Evolutionary conservation across 2,329 filamentous ascomycete genomes (phyloP).

Genomic region (Colletotrichum somersetense): DNA sequence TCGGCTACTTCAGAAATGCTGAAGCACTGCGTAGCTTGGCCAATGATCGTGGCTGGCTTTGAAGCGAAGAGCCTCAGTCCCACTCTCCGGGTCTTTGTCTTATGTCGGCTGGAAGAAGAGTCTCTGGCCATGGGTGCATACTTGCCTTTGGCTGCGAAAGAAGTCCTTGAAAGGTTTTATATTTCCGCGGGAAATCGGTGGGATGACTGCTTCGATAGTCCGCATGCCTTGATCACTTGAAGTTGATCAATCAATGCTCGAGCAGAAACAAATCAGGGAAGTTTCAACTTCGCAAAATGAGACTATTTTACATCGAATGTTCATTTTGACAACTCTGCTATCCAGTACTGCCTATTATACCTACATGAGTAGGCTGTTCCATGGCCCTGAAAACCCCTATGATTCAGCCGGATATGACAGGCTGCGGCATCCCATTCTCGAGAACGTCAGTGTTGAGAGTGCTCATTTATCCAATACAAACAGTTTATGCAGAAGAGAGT

Average conservation of each 20-base stretch:
- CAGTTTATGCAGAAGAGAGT: no score
- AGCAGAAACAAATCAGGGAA: neutral
- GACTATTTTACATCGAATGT: no score
- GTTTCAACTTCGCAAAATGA: neutral
- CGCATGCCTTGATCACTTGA: slow-evolving; percentile 16
- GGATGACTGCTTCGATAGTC: slow-evolving; percentile 34
- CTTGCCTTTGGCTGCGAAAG: slow-evolving; percentile 6
- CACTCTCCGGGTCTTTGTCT: neutral
- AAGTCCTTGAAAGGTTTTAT: slow-evolving; percentile 26
- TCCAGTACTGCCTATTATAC: neutral
- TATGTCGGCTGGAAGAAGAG: neutral
- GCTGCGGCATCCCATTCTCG: slow-evolving; percentile 49
- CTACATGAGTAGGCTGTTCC: neutral
- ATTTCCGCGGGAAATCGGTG: neutral
- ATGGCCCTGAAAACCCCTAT: slow-evolving; percentile 14
- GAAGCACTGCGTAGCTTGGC: slow-evolving; percentile 17
- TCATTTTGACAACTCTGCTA: neutral
- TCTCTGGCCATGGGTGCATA: slow-evolving; percentile 1
- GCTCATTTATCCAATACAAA: no score
- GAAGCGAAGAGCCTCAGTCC: slow-evolving; percentile 8
- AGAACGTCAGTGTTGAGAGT: slow-evolving; percentile 48
- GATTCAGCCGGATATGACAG: slow-evolving; percentile 49
- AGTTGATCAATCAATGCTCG: neutral
- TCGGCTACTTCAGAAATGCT: neutral
- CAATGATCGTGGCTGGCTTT: slow-evolving; percentile 27